phyloP scores from a whole-genome alignment of 139 green algal species.

The Chlorella vulgaris region DNA sequence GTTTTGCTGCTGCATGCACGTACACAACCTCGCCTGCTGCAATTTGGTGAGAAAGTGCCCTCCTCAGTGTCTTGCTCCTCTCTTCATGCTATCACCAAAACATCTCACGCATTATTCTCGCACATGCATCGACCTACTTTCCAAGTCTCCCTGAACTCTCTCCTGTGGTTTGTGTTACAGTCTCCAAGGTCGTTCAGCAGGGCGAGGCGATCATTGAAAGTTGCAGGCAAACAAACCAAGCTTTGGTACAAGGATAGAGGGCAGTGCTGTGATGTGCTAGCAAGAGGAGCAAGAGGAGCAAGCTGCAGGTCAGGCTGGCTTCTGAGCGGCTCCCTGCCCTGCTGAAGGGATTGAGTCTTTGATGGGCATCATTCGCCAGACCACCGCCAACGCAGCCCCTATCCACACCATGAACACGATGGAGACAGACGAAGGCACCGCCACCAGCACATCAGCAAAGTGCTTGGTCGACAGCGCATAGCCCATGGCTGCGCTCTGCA shows the following conservation, averaged over 20 bases:
- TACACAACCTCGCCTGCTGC: background rate
- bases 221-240: too few relatives aligned
- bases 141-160: too few relatives aligned
- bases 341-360: background rate
- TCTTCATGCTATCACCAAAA: too few relatives aligned
- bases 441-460: conserved; percentile 77
- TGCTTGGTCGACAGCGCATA: conserved; percentile 75
- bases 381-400: conserved; percentile 42
- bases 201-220: too few relatives aligned
- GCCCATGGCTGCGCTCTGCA: conserved; percentile 78
- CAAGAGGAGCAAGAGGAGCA: background rate
- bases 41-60: too few relatives aligned
- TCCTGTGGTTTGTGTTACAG: too few relatives aligned
- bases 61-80: too few relatives aligned
- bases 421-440: conserved; percentile 63
- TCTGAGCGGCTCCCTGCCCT: background rate
- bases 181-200: too few relatives aligned
- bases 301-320: background rate
- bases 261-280: too few relatives aligned
- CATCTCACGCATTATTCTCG: too few relatives aligned
- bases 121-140: too few relatives aligned
- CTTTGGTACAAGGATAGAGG: too few relatives aligned
- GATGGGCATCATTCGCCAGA: conserved; percentile 42
- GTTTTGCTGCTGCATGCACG: background rate
- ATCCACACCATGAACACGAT: conserved; percentile 50